phyloP scores from a whole-genome alignment of 306 rosid genomes.

The Crataegus laevigata region DNA sequence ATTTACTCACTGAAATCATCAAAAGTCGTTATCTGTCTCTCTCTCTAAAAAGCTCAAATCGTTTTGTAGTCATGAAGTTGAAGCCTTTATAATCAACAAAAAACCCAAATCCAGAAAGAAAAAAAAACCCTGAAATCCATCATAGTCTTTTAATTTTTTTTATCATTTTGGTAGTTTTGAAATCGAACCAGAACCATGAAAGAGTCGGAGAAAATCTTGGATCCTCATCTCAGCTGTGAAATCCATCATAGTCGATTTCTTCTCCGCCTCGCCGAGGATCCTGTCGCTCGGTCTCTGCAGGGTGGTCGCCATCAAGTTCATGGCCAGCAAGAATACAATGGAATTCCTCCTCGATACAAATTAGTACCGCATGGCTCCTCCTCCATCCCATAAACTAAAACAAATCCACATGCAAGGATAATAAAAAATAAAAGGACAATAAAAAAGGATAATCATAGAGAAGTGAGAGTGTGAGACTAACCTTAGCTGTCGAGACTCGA shows the following conservation, averaged over 20 bases:
- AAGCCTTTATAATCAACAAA: not conserved
- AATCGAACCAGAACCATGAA: constrained; percentile 34
- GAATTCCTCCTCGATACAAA: too few relatives aligned
- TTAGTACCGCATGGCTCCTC: too few relatives aligned
- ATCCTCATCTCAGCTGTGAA: constrained; percentile 89
- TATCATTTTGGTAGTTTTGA: not conserved
- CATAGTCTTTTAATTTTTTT: not conserved
- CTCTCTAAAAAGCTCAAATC: not conserved
- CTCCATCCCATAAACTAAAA: too few relatives aligned
- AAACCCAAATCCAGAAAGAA: not conserved
- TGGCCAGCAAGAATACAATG: too few relatives aligned
- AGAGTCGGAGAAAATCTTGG: constrained; percentile 57
- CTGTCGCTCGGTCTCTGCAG: constrained; percentile 68
- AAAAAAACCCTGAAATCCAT: not conserved
- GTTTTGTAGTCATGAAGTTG: not conserved
- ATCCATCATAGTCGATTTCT: too few relatives aligned
- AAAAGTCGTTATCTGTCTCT: not conserved
- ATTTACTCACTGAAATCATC: constrained; percentile 13
- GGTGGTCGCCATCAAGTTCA: constrained; percentile 53
- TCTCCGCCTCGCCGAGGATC: constrained; percentile 29
- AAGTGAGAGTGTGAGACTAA: too few relatives aligned
- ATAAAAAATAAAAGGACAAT: too few relatives aligned
- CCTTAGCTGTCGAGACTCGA: too few relatives aligned
- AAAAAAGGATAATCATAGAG: too few relatives aligned
- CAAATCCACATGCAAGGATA: too few relatives aligned